Percentiles rank a stretch among this genome's conserved stretches.
Evolutionary conservation across 2,329 filamentous ascomycete species (phyloP).

Genomic region (Xylariales sp.): DNA sequence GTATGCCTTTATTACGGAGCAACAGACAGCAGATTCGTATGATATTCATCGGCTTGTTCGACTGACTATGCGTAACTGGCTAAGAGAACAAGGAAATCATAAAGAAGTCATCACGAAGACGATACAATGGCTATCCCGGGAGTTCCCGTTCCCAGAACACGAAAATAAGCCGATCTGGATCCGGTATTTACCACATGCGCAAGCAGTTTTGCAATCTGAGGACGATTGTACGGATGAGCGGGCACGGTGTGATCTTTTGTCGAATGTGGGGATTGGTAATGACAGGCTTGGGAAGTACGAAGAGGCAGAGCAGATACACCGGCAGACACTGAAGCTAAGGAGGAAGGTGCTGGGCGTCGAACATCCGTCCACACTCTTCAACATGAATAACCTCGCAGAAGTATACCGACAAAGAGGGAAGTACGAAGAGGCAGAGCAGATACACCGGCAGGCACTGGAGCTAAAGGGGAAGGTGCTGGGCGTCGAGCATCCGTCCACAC

Average conservation of each 20-base stretch:
- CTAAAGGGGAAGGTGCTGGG: not conserved
- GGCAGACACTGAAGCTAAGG: not conserved
- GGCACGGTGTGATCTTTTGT: not conserved
- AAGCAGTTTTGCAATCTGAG: not conserved
- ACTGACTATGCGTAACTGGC: constrained; percentile 23
- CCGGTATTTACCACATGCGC: not conserved
- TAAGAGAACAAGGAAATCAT: constrained; percentile 6
- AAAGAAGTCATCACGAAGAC: not conserved
- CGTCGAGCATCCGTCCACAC: constrained; percentile 1
- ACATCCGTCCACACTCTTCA: not conserved
- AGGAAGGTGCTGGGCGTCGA: not conserved
- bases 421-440: constrained; percentile 2
- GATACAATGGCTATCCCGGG: not conserved
- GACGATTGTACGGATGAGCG: not conserved
- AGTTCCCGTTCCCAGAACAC: not conserved
- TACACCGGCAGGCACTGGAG: not conserved
- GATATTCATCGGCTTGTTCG: constrained; percentile 28
- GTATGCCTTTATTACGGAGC: constrained; percentile 21
- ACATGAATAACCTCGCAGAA: not conserved
- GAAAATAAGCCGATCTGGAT: not conserved
- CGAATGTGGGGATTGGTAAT: not conserved
- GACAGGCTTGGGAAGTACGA: not conserved
- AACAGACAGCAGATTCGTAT: constrained; percentile 7
- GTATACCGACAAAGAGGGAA: not conserved
- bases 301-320: not conserved